Base-by-base conservation (phyloP, 192 early-diverging fungal genomes). In the Backusella mclennaniae region DNA sequence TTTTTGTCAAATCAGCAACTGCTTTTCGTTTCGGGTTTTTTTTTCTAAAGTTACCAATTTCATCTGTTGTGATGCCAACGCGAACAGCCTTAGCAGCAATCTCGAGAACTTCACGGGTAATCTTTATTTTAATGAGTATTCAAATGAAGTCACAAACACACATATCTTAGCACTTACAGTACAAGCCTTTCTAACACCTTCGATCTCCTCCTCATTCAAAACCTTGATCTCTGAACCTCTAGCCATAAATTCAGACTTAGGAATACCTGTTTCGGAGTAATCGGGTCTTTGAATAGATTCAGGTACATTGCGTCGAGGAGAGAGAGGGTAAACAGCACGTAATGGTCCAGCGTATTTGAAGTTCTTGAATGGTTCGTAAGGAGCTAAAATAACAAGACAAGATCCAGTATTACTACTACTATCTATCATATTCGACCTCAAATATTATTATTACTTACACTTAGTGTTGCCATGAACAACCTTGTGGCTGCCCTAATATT, bases 61-160 rank as follows among this genome's bases (percentile, higher is more conserved):
- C 96, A 76, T 98, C 96, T 0, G 97, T 97, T 0, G 97, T 98
- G 0, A 94, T 89, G 4, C 98, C 98, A 31, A 91, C 89, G 46
- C 87, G 86, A 59, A 96, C 82, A 38, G 94, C 93, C 6, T 91
- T 91, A 11, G 90, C 89, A 38, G 94, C 98, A 73, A 85, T 92
- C 73, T 98, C 95, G 6, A 99, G 88, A 12, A 98, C 95, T 82
- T 99, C 98, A 41, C 97, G 92, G 12, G 89, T 87, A 39, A 96
- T 83, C 92, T 49, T 49, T 95, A 80, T 41, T n/a, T 49, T 29
- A 68, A 9, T 56, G 70, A n/a, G 68, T 36, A 41, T 21, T 21
- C n/a, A 35, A 17, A 35, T 5, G 1, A 6, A 21, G 19, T 36
- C 17, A 75, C n/a, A 53, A n/a, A 53, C n/a, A 23, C 52, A 23